These are phyloP conservation scores for Chloris gayana DNA, from an alignment of 176 grass and related monocot species.

Conservation along the genomic window DNA sequence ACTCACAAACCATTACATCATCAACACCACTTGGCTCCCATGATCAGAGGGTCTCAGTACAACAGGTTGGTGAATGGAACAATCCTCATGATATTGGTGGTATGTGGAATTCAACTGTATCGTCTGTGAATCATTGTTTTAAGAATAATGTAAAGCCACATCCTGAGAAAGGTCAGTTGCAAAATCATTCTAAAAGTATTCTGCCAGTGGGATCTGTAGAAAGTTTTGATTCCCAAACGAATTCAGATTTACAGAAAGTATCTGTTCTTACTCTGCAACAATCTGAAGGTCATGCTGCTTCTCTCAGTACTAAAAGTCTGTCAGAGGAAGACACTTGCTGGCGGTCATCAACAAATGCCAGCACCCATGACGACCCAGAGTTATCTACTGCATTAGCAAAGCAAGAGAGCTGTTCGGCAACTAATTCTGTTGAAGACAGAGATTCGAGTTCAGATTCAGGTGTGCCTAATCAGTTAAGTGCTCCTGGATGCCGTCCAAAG, in stretches of 20 bases:
- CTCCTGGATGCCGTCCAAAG: constrained; percentile 11
- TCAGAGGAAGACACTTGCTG: constrained; percentile 30
- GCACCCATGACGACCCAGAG: constrained; percentile 33
- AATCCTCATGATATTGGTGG: constrained; percentile 46
- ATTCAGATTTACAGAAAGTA: constrained; percentile 33
- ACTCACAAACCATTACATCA: constrained; percentile 39
- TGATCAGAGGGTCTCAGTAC: constrained; percentile 32
- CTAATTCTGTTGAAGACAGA: constrained; percentile 43
- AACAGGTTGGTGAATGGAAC: constrained; percentile 40
- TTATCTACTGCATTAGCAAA: constrained; percentile 41
- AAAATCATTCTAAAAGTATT: constrained; percentile 48
- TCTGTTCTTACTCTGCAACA: constrained; percentile 28
- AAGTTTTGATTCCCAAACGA: constrained; percentile 32
- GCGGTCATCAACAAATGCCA: constrained; percentile 25
- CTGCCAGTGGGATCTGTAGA: constrained; percentile 33
- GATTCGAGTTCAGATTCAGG: constrained; percentile 43
- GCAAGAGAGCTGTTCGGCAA: constrained; percentile 30
- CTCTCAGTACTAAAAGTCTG: constrained; percentile 37
- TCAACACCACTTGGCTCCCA: constrained; percentile 34
- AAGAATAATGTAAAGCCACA: constrained; percentile 38
- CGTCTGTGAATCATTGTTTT: neutral
- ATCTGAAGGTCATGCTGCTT: constrained; percentile 23
- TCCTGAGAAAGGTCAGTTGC: constrained; percentile 58
- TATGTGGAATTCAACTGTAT: constrained; percentile 59
- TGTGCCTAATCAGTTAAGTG: constrained; percentile 34